Evolutionary conservation across 805 yeast species (phyloP).

Genomic region (Metschnikowia peoriensis): DNA sequence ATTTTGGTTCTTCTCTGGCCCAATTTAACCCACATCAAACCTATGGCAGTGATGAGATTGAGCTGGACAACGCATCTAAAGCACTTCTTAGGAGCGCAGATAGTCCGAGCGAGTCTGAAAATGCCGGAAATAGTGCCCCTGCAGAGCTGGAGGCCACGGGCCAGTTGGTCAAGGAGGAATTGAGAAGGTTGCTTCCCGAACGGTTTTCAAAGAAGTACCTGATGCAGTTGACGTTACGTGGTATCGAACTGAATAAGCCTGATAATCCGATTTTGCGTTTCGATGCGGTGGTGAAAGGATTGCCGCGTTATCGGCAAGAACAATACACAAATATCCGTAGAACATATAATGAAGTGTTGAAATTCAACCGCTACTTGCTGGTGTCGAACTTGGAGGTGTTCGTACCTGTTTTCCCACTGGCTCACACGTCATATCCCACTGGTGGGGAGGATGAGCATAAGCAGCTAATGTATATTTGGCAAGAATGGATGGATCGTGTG

Average conservation of each 20-base stretch:
- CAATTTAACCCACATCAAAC: neutral
- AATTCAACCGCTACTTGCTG: slow-evolving; percentile 73
- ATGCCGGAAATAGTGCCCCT: neutral
- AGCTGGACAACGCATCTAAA: neutral
- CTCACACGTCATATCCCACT: slow-evolving; percentile 76
- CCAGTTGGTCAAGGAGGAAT: slow-evolving; percentile 37
- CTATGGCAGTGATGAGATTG: neutral
- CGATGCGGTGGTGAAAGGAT: slow-evolving; percentile 49
- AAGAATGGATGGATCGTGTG: slow-evolving; percentile 82
- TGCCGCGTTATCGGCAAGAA: slow-evolving; percentile 74
- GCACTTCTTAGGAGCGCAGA: neutral
- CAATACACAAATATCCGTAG: slow-evolving; percentile 73
- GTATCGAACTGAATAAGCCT: slow-evolving; percentile 66
- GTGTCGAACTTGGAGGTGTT: slow-evolving; percentile 88
- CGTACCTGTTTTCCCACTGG: slow-evolving; percentile 81
- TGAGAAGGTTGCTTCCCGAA: slow-evolving; percentile 50
- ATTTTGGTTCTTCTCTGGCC: neutral
- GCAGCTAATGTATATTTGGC: slow-evolving; percentile 58
- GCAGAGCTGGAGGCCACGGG: slow-evolving; percentile 4
- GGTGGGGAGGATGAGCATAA: slow-evolving; percentile 77
- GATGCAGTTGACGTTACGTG: slow-evolving; percentile 57
- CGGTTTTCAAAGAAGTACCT: slow-evolving; percentile 42
- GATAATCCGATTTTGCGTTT: slow-evolving; percentile 81
- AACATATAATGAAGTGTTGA: slow-evolving; percentile 72
- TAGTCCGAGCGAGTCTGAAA: neutral